Percentiles rank a stretch among this genome's conserved stretches.
Evolutionary conservation across 2,329 filamentous ascomycete species (phyloP).

Genomic region (Raffaelea ambrosiae): DNA sequence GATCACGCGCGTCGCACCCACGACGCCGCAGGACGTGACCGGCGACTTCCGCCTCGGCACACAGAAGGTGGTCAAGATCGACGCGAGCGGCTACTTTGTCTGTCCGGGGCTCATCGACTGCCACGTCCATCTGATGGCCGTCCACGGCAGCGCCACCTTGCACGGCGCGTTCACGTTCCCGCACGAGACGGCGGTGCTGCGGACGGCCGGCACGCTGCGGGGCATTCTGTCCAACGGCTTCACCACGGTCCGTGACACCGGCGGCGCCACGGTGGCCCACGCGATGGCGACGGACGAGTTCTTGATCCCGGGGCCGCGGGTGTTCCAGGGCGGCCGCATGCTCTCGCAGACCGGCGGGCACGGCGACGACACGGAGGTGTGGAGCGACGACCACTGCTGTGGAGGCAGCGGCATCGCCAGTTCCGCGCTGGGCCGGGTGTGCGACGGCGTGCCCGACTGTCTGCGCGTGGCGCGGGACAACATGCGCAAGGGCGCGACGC

Average conservation of each 20-base stretch:
- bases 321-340: conserved; percentile 40
- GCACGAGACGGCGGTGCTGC: conserved; percentile 24
- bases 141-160: too few species aligned
- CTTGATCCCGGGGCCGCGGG: conserved; percentile 36
- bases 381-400: too few species aligned
- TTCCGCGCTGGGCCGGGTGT: conserved; percentile 27
- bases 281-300: conserved; percentile 40
- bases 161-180: too few species aligned
- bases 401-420: conserved; percentile 28
- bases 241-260: conserved; percentile 44
- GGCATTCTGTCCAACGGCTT: conserved; percentile 44
- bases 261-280: conserved; percentile 38
- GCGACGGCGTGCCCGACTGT: conserved; percentile 42
- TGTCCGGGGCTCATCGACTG: conserved; percentile 28
- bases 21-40: neutral
- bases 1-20: too few species aligned
- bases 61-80: neutral
- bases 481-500: conserved; percentile 40
- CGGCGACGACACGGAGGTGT: conserved; percentile 31
- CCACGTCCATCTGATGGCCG: conserved; percentile 17
- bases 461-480: conserved; percentile 40
- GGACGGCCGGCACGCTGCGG: conserved; percentile 31
- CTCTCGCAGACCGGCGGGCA: conserved; percentile 46
- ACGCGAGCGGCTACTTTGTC: neutral
- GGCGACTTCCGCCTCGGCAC: too few species aligned